Percentiles rank a stretch among this genome's conserved stretches.
Evolutionary conservation across 2,329 filamentous ascomycete species (phyloP).

Genomic region (Neurospora sp.): DNA sequence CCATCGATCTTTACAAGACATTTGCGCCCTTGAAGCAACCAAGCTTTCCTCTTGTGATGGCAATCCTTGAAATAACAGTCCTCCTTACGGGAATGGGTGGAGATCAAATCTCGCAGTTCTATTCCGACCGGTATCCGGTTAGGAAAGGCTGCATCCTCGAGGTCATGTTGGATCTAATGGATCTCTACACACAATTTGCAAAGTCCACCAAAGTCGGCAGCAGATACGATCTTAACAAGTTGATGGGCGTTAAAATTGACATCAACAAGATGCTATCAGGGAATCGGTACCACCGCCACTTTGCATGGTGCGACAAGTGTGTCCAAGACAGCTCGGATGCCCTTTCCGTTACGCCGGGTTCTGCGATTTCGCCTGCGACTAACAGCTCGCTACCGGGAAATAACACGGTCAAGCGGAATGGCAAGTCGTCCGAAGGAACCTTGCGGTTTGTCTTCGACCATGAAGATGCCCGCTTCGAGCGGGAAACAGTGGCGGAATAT

Average conservation of each 20-base stretch:
- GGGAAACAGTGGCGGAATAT: slow-evolving; percentile 55
- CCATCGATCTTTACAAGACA: slow-evolving; percentile 84
- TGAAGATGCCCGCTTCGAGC: slow-evolving; percentile 63
- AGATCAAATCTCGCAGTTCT: slow-evolving; percentile 39
- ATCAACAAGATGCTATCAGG: slow-evolving; percentile 73
- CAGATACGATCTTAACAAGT: slow-evolving; percentile 62
- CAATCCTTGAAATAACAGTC: slow-evolving; percentile 70
- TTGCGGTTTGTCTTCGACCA: slow-evolving; percentile 84
- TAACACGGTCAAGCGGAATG: slow-evolving; percentile 30
- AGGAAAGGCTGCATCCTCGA: slow-evolving; percentile 46
- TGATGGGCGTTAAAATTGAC: slow-evolving; percentile 78
- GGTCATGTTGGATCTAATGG: slow-evolving; percentile 80
- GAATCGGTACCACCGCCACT: slow-evolving; percentile 52
- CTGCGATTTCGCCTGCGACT: slow-evolving; percentile 30
- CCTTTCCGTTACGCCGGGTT: slow-evolving; percentile 23
- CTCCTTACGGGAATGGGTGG: slow-evolving; percentile 52
- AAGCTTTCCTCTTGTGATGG: slow-evolving; percentile 74
- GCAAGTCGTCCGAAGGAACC: slow-evolving; percentile 55
- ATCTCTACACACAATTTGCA: slow-evolving; percentile 82
- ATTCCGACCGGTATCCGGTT: slow-evolving; percentile 28
- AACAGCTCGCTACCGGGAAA: slow-evolving; percentile 28
- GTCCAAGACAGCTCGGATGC: slow-evolving; percentile 21
- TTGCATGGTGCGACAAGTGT: slow-evolving; percentile 47
- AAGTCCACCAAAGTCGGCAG: slow-evolving; percentile 65
- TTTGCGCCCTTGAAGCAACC: slow-evolving; percentile 87